Base-by-base conservation (phyloP, 768 basidiomycete species). In the Podaxis mareebaensis region DNA sequence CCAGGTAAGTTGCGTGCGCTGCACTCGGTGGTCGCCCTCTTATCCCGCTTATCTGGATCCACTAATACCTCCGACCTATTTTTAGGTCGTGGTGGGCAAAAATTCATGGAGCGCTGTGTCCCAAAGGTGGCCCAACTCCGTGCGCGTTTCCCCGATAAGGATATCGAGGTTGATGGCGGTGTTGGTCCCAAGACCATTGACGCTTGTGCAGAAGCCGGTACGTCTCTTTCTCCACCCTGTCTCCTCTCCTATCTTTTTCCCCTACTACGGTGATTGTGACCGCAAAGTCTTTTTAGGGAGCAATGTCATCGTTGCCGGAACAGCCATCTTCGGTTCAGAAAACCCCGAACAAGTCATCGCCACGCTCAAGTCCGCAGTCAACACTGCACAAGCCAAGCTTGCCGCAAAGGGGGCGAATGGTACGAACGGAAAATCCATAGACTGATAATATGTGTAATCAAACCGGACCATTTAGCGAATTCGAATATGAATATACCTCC, bases 121-220 rank as follows among this genome's bases (percentile, higher is more conserved):
- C 88, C 91, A 67, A 98, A 99, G 78, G 95, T 99, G 15, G 78
- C 89, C 24, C 93, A 97, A 72, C 87, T 99, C 62, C 90, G 97
- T 15, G 80, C 82, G 39, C 86, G 95, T 28, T 99, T 97, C 79
- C 96, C 96, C 4, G 80, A 90, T 62, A 97, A 93, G 75, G 93
- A 99, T 72, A 98, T 99, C 64, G 94, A 99, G 76, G 97, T 99
- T 56, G 97, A 99, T 73, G 97, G 97, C 36, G 97, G 97, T 42
- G 91, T 99, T n/a, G 91, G 95, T 5, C 91, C 92, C 4, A 90
- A 90, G 67, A 99, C 95, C 2, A 84, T 97, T 62, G 91, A 83
- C 69, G 81, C 81, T 58, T 99, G 97, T 70, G 96, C 97, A 2
- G 78, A 92, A 61, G 97, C 96, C 42, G 96, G 95, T 91, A 68